Evolutionary conservation across 768 basidiomycete species (phyloP).

Genomic region (Lanmaoa rubissima): DNA sequence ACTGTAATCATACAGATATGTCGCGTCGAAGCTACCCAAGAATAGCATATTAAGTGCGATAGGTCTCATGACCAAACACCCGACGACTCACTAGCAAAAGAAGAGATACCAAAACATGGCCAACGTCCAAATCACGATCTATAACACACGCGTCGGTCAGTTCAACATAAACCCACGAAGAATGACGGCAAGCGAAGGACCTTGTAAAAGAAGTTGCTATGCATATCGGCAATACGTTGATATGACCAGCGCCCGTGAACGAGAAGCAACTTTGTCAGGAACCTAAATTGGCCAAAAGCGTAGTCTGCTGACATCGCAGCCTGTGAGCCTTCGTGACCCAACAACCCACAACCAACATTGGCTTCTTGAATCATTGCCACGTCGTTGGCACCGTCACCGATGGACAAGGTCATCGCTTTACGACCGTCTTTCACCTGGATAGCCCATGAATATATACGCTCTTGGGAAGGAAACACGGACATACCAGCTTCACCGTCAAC

Average conservation of each 20-base stretch:
- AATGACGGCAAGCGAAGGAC: conserved; percentile 24
- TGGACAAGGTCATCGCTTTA: conserved; percentile 94
- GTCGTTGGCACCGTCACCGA: conserved; percentile 97
- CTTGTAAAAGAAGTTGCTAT: conserved; percentile 98
- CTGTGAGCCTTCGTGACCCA: conserved; percentile 94
- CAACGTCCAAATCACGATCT: conserved; percentile 93
- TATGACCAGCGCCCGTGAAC: conserved; percentile 98
- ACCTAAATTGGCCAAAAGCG: conserved; percentile 96
- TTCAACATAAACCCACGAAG: not conserved
- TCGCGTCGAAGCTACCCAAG: conserved; percentile 77
- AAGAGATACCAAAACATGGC: conserved; percentile 93
- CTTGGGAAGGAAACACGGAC: conserved; percentile 21
- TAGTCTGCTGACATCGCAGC: conserved; percentile 99
- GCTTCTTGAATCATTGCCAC: conserved; percentile 99
- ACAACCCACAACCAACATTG: conserved; percentile 93
- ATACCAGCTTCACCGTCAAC: conserved; percentile 87
- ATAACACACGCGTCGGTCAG: not conserved
- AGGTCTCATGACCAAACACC: not conserved
- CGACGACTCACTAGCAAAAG: conserved; percentile 66
- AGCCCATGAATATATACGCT: not conserved
- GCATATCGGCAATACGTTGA: conserved; percentile 94
- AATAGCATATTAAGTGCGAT: conserved; percentile 14
- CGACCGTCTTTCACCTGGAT: conserved; percentile 89
- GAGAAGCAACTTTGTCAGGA: conserved; percentile 84
- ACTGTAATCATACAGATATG: conserved; percentile 93